Conservation (phyloP, 1,284 basidiomycete species). For the Ustilago tritici region DNA sequence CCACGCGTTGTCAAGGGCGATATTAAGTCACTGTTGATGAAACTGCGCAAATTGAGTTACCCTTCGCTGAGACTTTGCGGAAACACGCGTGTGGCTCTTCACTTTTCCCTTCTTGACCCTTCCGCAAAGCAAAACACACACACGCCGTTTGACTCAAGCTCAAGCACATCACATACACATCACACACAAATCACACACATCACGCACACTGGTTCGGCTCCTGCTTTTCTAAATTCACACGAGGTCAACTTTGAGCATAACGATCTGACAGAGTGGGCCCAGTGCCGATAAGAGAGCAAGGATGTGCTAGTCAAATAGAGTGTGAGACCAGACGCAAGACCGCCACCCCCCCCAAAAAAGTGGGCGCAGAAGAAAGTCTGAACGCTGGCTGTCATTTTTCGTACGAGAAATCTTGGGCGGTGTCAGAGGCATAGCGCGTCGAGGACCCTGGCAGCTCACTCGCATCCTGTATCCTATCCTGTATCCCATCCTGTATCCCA, state of each 20-base stretch:
- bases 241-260: too few relatives aligned
- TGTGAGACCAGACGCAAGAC: too few relatives aligned
- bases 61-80: not conserved
- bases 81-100: constrained; percentile 3
- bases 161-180: not conserved
- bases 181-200: too few relatives aligned
- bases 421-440: not conserved
- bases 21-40: too few relatives aligned
- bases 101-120: not conserved
- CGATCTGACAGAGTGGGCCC: too few relatives aligned
- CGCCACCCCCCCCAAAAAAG: not conserved
- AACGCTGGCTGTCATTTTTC: not conserved
- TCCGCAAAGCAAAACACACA: not conserved
- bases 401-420: not conserved
- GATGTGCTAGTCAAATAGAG: too few relatives aligned
- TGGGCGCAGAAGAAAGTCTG: not conserved
- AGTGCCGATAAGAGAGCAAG: too few relatives aligned
- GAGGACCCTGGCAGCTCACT: constrained; percentile 7
- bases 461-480: not conserved
- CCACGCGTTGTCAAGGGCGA: too few relatives aligned
- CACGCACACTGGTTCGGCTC: too few relatives aligned
- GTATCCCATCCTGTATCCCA: not conserved
- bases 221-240: not conserved
- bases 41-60: not conserved
- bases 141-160: not conserved